Conservation (phyloP, 768 basidiomycete species). For the Naganishia onofrii region DNA sequence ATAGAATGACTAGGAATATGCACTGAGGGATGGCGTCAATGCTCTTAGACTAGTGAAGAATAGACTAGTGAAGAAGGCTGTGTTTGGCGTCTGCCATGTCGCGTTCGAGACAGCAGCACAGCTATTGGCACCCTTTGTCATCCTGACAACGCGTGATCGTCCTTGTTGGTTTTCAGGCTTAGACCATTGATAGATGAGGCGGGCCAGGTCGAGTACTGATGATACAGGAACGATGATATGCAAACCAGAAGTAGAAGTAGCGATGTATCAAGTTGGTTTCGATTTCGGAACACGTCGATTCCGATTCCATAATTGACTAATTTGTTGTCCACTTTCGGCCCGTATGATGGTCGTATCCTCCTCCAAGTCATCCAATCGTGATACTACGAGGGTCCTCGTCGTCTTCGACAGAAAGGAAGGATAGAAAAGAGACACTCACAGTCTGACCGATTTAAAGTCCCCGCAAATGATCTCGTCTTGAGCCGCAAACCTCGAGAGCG, state of each 20-base stretch:
- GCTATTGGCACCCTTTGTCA: not conserved
- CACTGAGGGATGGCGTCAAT: not conserved
- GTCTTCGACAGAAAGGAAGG: not conserved
- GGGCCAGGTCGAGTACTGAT: not conserved
- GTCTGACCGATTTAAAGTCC: not conserved
- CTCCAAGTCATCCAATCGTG: not conserved
- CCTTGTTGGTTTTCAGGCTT: not conserved
- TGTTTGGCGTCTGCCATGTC: not conserved
- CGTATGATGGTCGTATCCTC: not conserved
- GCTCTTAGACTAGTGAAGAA: not conserved
- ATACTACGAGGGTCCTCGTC: not conserved
- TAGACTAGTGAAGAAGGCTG: not conserved
- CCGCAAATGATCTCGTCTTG: conserved; percentile 6
- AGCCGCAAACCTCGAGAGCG: conserved; percentile 7
- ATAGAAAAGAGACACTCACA: conserved; percentile 1
- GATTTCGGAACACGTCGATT: not conserved
- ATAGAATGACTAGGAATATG: not conserved
- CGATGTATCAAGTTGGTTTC: not conserved
- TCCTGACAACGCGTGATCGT: not conserved
- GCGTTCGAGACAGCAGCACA: not conserved
- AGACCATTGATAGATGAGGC: not conserved
- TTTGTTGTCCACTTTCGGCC: not conserved
- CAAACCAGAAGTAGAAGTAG: not conserved
- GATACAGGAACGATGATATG: no score
- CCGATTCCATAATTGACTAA: not conserved